A percentile compares a stretch with the other conserved stretches of the same genome.
phyloP scores from a whole-genome alignment of 179 eudicot species.

The Beta macrorhiza region DNA sequence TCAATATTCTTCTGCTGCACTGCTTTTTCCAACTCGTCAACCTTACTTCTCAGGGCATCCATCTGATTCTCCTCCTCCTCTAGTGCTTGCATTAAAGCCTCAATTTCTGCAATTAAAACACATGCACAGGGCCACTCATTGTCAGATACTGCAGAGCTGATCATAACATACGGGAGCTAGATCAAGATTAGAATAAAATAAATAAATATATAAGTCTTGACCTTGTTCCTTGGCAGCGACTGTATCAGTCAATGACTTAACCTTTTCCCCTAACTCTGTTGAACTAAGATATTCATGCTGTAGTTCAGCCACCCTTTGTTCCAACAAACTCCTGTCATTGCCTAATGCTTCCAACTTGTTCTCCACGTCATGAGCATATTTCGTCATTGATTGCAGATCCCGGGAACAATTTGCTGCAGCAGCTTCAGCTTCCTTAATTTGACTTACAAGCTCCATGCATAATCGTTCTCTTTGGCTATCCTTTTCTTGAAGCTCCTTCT shows the following conservation, averaged over 20 bases:
- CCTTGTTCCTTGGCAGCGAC: conserved; percentile 88
- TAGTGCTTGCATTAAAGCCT: conserved; percentile 90
- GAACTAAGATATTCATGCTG: conserved; percentile 45
- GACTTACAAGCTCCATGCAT: conserved; percentile 76
- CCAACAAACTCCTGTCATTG: conserved; percentile 50
- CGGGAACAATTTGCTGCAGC: conserved; percentile 54
- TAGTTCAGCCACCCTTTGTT: conserved; percentile 54
- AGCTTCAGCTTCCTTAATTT: conserved; percentile 79
- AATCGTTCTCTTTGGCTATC: conserved; percentile 72
- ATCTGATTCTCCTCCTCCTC: conserved; percentile 94
- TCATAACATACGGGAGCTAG: conserved; percentile 6
- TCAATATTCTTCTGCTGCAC: conserved; percentile 56
- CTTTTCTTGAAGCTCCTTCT: conserved; percentile 86
- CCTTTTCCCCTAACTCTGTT: conserved; percentile 56
- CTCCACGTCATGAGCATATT: conserved; percentile 50
- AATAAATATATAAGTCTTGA: conserved; percentile 20
- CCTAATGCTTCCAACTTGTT: conserved; percentile 41
- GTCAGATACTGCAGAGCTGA: neutral
- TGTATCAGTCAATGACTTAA: conserved; percentile 44
- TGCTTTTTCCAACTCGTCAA: conserved; percentile 52
- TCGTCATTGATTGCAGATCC: conserved; percentile 58
- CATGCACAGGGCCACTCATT: conserved; percentile 11
- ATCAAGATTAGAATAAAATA: neutral
- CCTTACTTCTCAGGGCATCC: conserved; percentile 61
- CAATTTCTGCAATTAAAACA: conserved; percentile 59